Percentiles rank a stretch among this genome's conserved stretches.
Evolutionary conservation across 371 early-diverging fungal genomes (phyloP).

Genomic region (Mucor piriformis): DNA sequence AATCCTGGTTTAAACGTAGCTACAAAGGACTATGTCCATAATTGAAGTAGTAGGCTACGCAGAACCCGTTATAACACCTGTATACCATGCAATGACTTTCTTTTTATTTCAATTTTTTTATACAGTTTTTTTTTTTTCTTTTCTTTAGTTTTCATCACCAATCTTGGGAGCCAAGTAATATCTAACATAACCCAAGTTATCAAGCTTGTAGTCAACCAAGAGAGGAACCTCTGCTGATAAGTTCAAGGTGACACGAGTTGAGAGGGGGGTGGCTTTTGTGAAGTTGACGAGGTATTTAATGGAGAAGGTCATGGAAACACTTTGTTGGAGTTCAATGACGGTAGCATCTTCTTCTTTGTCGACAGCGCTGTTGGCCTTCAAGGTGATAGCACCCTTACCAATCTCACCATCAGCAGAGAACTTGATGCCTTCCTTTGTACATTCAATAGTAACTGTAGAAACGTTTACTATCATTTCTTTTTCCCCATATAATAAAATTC

Average conservation of each 20-base stretch:
- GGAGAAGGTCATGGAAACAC: conserved; percentile 86
- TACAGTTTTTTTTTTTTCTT: not conserved
- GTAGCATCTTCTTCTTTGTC: conserved; percentile 82
- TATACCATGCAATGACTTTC: not conserved
- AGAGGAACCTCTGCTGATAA: conserved; percentile 90
- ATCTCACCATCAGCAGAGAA: conserved; percentile 91
- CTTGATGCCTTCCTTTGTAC: conserved; percentile 91
- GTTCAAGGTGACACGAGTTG: conserved; percentile 77
- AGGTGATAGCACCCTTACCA: conserved; percentile 81
- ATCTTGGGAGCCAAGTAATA: conserved; percentile 81
- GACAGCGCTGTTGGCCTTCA: conserved; percentile 79
- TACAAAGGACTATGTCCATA: too few relatives aligned
- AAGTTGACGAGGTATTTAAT: conserved; percentile 95
- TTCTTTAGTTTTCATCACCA: conserved; percentile 34
- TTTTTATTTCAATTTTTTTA: not conserved
- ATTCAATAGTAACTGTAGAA: conserved; percentile 78
- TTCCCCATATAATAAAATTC: not conserved
- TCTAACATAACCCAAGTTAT: conserved; percentile 89
- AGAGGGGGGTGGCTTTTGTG: conserved; percentile 93
- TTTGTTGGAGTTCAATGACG: conserved; percentile 76
- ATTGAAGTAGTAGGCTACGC: too few relatives aligned
- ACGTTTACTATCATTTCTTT: not conserved
- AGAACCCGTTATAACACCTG: too few relatives aligned
- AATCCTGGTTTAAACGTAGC: too few relatives aligned
- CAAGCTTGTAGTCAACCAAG: conserved; percentile 93